Evolutionary conservation across 2,329 filamentous ascomycete genomes (phyloP).

Genomic region (Raffaelea deltoideospora): DNA sequence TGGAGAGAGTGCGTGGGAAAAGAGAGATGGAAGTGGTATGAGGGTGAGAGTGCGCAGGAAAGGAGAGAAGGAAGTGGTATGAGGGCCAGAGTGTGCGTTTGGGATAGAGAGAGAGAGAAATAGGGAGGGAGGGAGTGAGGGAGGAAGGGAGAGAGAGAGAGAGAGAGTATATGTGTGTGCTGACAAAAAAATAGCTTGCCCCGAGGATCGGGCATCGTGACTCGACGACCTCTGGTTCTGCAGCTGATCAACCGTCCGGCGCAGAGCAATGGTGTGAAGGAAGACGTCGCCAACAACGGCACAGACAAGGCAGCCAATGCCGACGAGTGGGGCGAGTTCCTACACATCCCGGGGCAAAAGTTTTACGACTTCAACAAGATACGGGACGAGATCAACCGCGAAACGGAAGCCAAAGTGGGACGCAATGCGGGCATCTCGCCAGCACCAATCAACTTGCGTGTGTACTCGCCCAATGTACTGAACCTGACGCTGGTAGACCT

Average conservation of each 20-base stretch:
- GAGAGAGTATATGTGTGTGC: no score
- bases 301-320: constrained; percentile 78
- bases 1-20: no score
- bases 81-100: not conserved
- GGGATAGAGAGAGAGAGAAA: not conserved
- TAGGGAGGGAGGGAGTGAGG: not conserved
- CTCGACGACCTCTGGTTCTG: constrained; percentile 84
- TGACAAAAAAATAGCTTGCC: constrained; percentile 49
- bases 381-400: constrained; percentile 87
- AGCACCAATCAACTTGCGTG: constrained; percentile 94
- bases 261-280: constrained; percentile 54
- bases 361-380: constrained; percentile 95
- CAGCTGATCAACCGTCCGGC: constrained; percentile 87
- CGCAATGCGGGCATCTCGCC: constrained; percentile 98
- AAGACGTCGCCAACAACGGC: constrained; percentile 46
- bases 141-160: not conserved
- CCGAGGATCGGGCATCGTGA: constrained; percentile 94
- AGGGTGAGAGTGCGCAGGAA: not conserved
- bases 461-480: constrained; percentile 92
- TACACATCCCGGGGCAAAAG: constrained; percentile 82
- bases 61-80: not conserved
- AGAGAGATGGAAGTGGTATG: no score
- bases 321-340: constrained; percentile 98
- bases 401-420: constrained; percentile 51
- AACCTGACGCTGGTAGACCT: constrained; percentile 94